Conservation (phyloP, 78 protist species). For the Dictyostelium citrinum region DNA sequence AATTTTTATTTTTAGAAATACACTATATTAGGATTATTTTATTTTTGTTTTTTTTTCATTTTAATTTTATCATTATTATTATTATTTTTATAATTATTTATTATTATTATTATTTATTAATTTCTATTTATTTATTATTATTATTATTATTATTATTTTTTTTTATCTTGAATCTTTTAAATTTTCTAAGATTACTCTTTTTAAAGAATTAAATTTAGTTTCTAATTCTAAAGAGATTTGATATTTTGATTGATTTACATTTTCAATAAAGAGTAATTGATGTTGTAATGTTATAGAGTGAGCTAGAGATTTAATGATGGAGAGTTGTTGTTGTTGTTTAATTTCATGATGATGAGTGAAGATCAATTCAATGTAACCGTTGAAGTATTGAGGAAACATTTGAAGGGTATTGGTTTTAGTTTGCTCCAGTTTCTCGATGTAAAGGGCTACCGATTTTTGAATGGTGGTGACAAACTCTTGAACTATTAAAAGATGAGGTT, state of each 20-base stretch:
- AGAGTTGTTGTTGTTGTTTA: not conserved
- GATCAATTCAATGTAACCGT: constrained; percentile 21
- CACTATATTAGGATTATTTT: not conserved
- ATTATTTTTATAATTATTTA: not conserved
- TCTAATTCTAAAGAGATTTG: constrained; percentile 59
- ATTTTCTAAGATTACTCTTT: constrained; percentile 2
- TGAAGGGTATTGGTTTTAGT: not conserved
- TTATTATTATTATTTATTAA: not conserved
- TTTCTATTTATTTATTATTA: not conserved
- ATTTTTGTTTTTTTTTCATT: not conserved
- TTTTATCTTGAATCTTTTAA: constrained; percentile 1
- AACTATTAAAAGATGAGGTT: constrained; percentile 31
- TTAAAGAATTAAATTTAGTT: constrained; percentile 59
- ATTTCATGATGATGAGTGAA: constrained; percentile 22
- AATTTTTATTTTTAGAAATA: not conserved
- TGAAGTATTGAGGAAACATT: constrained; percentile 11
- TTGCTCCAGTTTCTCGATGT: not conserved
- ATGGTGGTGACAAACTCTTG: constrained; percentile 17
- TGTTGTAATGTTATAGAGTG: constrained; percentile 1
- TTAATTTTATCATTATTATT: not conserved
- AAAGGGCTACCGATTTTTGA: not conserved
- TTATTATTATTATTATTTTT: too few relatives aligned
- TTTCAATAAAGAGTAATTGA: constrained; percentile 24
- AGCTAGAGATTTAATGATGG: not conserved
- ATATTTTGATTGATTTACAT: constrained; percentile 30